A percentile compares a stretch with the other conserved stretches of the same genome.
Evolutionary conservation across 345 rosid genomes (phyloP).

Genomic region (Lepidium sativum): DNA sequence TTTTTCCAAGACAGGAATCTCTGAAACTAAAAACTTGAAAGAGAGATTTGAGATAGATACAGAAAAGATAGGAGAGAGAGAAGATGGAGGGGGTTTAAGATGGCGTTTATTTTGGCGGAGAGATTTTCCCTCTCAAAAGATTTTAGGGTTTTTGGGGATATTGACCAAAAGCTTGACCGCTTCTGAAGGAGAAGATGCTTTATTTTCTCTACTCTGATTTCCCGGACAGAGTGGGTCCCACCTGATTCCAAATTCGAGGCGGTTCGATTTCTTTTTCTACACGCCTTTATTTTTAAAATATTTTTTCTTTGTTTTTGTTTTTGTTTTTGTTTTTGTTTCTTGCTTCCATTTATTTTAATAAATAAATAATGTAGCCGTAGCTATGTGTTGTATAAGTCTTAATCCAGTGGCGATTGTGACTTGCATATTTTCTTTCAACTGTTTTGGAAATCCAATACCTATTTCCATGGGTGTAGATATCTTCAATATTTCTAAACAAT

Average conservation of each 20-base stretch:
- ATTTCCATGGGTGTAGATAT: too few species aligned
- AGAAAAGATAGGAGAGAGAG: not conserved
- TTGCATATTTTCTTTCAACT: not conserved
- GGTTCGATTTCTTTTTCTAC: slow-evolving; percentile 19
- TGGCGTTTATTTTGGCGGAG: slow-evolving; percentile 15
- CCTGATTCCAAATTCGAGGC: slow-evolving; percentile 11
- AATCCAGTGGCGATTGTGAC: not conserved
- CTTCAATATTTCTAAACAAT: too few species aligned
- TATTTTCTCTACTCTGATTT: not conserved
- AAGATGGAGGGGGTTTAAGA: not conserved
- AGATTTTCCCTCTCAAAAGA: slow-evolving; percentile 27
- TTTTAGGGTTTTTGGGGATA: slow-evolving; percentile 21
- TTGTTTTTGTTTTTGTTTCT: too few species aligned
- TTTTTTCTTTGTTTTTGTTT: too few species aligned
- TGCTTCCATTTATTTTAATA: not conserved
- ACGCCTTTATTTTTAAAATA: not conserved
- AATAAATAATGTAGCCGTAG: not conserved
- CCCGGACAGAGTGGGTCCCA: not conserved
- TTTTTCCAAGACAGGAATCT: not conserved
- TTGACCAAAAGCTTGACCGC: slow-evolving; percentile 26
- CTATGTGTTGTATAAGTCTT: not conserved
- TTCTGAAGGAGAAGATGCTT: slow-evolving; percentile 1
- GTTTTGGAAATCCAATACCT: not conserved
- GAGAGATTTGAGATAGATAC: not conserved
- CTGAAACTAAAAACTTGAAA: not conserved